Conservation (phyloP, 345 rosid species). For the Balakata baccata region DNA sequence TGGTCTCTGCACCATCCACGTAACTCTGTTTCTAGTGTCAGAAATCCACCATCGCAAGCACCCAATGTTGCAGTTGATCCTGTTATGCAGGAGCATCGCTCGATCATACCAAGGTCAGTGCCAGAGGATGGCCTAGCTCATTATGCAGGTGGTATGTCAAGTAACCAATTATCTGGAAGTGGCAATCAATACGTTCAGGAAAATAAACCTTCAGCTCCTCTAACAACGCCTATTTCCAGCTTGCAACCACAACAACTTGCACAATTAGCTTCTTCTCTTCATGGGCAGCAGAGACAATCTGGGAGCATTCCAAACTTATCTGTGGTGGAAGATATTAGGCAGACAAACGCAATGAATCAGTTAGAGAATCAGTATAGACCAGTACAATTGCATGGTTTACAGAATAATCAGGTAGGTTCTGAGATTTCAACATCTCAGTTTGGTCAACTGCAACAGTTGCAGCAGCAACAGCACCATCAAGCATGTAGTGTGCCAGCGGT, state of each 20-base stretch:
- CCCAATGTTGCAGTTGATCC: conserved; percentile 20
- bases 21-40: conserved; percentile 21
- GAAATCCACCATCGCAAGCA: conserved; percentile 42
- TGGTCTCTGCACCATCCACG: conserved; percentile 37
- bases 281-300: conserved; percentile 55
- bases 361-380: conserved; percentile 31
- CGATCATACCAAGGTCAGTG: conserved; percentile 24
- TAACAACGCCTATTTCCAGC: conserved; percentile 30
- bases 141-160: conserved; percentile 28
- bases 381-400: conserved; percentile 45
- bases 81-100: conserved; percentile 32
- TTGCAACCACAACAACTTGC: conserved; percentile 71
- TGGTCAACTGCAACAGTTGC: conserved; percentile 49
- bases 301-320: conserved; percentile 36
- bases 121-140: conserved; percentile 34
- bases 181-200: conserved; percentile 34
- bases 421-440: conserved; percentile 46
- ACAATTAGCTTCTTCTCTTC: conserved; percentile 62
- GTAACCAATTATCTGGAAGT: conserved; percentile 32
- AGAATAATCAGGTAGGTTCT: conserved; percentile 24
- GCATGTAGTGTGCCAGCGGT: conserved; percentile 23
- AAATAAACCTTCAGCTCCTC: conserved; percentile 36
- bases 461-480: conserved; percentile 37
- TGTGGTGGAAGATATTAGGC: conserved; percentile 32
- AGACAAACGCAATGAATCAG: conserved; percentile 26